phyloP scores from a whole-genome alignment of 495 filamentous ascomycete species.

The Glutinoglossum americanum region DNA sequence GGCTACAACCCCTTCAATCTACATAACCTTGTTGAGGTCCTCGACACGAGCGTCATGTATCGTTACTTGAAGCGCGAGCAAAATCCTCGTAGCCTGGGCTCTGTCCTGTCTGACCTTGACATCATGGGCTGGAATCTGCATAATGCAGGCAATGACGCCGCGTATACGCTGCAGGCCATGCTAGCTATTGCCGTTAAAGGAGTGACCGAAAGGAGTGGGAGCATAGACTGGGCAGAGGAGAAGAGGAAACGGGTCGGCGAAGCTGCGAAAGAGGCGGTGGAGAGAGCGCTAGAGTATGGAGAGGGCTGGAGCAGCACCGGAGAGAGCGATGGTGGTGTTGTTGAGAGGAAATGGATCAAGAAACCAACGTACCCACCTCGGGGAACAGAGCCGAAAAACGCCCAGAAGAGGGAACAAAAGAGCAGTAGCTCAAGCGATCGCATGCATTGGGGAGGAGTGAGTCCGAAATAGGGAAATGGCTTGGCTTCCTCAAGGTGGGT shows the following conservation, averaged over 20 bases:
- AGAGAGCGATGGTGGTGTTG: constrained; percentile 11
- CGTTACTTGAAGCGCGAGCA: constrained; percentile 28
- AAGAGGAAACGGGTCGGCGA: background rate
- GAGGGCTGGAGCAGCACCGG: constrained; percentile 14
- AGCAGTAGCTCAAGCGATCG: background rate
- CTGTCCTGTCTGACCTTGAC: constrained; percentile 39
- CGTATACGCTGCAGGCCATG: constrained; percentile 59
- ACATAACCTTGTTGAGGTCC: constrained; percentile 32
- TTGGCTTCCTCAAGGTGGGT: background rate
- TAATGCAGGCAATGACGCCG: constrained; percentile 90
- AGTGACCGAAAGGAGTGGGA: background rate
- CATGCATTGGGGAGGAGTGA: no score
- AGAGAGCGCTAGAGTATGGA: constrained; percentile 9
- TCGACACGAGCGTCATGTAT: constrained; percentile 54
- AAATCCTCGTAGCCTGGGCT: constrained; percentile 30
- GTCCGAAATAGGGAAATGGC: background rate
- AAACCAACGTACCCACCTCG: background rate
- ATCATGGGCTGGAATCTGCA: constrained; percentile 46
- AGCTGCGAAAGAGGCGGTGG: constrained; percentile 8
- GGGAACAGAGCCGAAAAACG: background rate
- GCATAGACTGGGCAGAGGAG: background rate
- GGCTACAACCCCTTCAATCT: constrained; percentile 35
- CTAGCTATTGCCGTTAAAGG: constrained; percentile 35
- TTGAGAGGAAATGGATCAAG: background rate
- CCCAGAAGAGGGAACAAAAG: background rate